Evolutionary conservation across 805 yeast genomes (phyloP), one percentile per base, ranked within the genome.

Genomic region (Zygoascus ofunaensis): DNA sequence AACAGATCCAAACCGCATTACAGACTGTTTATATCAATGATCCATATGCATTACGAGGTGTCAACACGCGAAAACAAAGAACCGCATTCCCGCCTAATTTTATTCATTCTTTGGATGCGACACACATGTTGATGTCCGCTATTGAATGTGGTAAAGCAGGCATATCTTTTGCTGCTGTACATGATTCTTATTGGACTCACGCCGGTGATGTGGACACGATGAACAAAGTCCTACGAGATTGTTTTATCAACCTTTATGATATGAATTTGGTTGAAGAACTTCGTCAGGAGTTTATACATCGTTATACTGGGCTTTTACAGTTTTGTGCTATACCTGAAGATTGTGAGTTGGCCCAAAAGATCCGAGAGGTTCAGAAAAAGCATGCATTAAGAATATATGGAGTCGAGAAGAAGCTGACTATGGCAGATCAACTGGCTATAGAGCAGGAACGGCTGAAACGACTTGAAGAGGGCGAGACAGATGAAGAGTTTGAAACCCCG

Each of bases 121-220:
- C 96, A 0, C 98, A 90, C 61, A 92, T 90, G 98, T 70, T 92
- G 42, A 66, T 89, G 69, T 82, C 95, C 5, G 94, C 97, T 0
- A 70, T 77, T 41, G 78, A 78, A 20, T 87, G 96, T 62, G 77
- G 82, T 3, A 72, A 79, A 35, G 59, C 60, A 1, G 77, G 76
- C 0, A 63, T 92, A 41, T 69, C 78, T 10, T 90, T 92, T 71
- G 96, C 97, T 0, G 79, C 97, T 0, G 98, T 90, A 20, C 98
- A 90, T 63, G 98, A 90, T 61, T 90, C 97, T 0, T 90, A 85
- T 62, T 90, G 98, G 98, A 87, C 97, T 0, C 97, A 92, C 60
- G 97, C 98, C 1, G 68, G 77, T 41, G 90, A 85, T 60, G 79
- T 90, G 35, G 80, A 79, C 48, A 59, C 57, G 2, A 80, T 90